phyloP scores from a whole-genome alignment of 805 yeast species.

The Candida ovalis region DNA sequence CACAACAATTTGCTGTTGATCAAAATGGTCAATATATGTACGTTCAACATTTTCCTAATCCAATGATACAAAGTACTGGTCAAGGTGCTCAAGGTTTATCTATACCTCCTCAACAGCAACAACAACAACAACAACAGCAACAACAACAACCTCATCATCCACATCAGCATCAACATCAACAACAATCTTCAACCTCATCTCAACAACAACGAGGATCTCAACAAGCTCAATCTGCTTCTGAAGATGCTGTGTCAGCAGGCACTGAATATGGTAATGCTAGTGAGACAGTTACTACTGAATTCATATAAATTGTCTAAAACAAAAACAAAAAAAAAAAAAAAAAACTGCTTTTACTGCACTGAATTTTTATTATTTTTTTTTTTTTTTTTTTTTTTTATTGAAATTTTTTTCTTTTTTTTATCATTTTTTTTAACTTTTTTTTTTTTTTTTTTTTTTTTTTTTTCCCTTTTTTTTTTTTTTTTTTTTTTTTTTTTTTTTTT shows the following conservation, averaged over 20 bases:
- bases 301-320: background rate
- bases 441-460: too few species aligned
- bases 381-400: background rate
- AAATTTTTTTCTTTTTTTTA: too few species aligned
- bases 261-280: slow-evolving; percentile 4
- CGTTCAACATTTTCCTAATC: slow-evolving; percentile 23
- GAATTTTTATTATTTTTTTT: background rate
- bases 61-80: slow-evolving; percentile 12
- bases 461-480: background rate
- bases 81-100: slow-evolving; percentile 3
- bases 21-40: slow-evolving; percentile 29
- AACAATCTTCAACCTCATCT: background rate
- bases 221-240: background rate
- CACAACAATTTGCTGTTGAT: slow-evolving; percentile 25
- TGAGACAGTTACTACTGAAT: slow-evolving; percentile 3
- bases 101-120: background rate
- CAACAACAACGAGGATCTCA: background rate
- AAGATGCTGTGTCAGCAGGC: background rate
- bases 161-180: background rate
- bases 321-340: too few species aligned
- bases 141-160: background rate
- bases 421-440: too few species aligned
- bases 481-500: background rate
- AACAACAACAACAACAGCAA: background rate
- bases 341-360: background rate